Evolutionary conservation across 306 rosid genomes (phyloP).

Genomic region (Quercus engelmannii): DNA sequence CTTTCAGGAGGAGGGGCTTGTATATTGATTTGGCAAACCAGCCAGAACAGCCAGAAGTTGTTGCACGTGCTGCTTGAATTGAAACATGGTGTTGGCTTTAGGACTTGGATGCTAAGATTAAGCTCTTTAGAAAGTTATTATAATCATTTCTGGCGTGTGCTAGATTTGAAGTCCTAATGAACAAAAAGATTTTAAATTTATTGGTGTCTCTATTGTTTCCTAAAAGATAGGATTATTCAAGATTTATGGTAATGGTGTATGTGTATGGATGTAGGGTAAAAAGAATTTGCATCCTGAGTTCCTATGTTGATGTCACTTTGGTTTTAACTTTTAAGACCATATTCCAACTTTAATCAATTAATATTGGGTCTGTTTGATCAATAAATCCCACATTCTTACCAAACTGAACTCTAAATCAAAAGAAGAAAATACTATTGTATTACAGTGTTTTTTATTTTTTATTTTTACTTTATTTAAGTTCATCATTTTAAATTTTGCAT

Average conservation of each 20-base stretch:
- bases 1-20: constrained; percentile 43
- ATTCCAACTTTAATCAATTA: background rate
- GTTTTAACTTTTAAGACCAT: background rate
- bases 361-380: background rate
- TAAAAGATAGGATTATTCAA: background rate
- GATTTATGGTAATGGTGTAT: background rate
- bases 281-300: background rate
- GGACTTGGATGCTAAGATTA: background rate
- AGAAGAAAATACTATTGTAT: no score
- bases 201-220: background rate
- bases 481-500: no score
- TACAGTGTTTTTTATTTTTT: no score
- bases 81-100: background rate
- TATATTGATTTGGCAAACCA: constrained; percentile 45
- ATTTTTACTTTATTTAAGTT: no score
- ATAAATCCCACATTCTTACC: no score
- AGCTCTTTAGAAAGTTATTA: background rate
- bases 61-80: constrained; percentile 75
- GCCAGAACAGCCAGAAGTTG: constrained; percentile 41
- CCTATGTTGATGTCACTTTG: background rate
- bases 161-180: constrained; percentile 4
- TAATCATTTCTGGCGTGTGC: background rate
- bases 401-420: no score
- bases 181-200: background rate
- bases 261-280: background rate